Evolutionary conservation across 1,139 yeast genomes (phyloP), one percentile per base, ranked within the genome.

Genomic region (Protomyces macrosporus): DNA sequence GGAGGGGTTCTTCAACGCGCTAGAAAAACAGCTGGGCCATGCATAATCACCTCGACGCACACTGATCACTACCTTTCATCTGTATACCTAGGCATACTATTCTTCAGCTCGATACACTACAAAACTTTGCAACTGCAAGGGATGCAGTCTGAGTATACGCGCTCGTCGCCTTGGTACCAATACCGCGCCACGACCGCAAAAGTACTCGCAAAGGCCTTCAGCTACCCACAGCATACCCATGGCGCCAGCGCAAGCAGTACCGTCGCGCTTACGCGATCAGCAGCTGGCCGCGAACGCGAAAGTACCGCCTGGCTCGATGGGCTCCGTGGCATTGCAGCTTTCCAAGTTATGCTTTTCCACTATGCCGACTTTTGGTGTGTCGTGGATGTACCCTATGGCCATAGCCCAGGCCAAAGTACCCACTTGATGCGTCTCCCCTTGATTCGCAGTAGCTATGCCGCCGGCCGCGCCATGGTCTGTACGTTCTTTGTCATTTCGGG

Each of bases 221-320:
- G 10, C 48, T 42, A 42, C 16, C 48, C 48, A 5, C 48, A n/a
- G 5, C 16, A 42, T 10, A 42, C 48, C 6, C 48, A 42, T 9
- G 42, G 42, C n/a, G 14, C 12, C 12, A 14, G 5, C 16, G 10
- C 42, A 14, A 39, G 14, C 14, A 10, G 1, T 39, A 14, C 48
- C 16, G 48, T 30, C 16, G 48, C 48, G 9, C 30, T 2, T 2
- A 36, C 9, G 9, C 39, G 39, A 7, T 36, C 39, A 36, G 12
- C 12, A 36, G 39, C 39, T 12, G 39, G 1, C 12, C 48, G 48
- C 32, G 48, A 42, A 42, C 48, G 48, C 6, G 48, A 42, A 10
- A 16, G 54, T 34, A 56, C 60, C 14, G 60, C 60, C 9, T 56
- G 60, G 60, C 54, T 56, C 34, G 60, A 56, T 39, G 60, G 60